Evolutionary conservation across 768 basidiomycete species (phyloP), one percentile per base, ranked within the genome.

Genomic region (Russula vinacea): DNA sequence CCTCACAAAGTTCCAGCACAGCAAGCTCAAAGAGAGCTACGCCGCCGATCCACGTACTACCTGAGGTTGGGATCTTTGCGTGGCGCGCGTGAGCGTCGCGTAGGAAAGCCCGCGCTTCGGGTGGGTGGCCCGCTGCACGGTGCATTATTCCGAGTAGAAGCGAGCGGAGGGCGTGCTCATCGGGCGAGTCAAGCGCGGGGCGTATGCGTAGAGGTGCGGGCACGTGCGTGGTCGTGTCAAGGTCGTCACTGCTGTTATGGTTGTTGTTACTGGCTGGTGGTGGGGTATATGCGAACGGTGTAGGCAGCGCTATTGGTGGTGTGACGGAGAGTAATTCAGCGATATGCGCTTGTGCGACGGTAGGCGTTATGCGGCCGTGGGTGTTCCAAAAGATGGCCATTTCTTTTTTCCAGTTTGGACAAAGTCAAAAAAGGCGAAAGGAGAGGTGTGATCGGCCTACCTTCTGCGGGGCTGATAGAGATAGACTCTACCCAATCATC

Each of bases 351-450:
- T 80, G 71, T 0, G 88, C 87, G 14, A 84, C 78, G 2, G 73
- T 73, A 19, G 77, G 74, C 8, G 79, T 76, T 50, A 89, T 80
- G 5, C 88, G 83, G n/a, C 81, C 72, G 70, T 90, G 86, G 0
- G 80, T 86, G 70, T 92, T 92, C 90, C 90, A 92, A 74, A 92
- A 90, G 56, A 91, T 80, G 2, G 76, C 86, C 33, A 92, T 78
- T 71, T 92, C 90, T 87, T 32, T n/a, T n/a, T 37, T 24, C 39
- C 3, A n/a, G 44, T 47, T 47, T 10, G 10, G 22, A 17, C n/a
- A 47, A 47, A 45, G 11, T 22, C n/a, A 22, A n/a, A 24, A n/a
- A 26, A 33, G 14, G 32, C 2, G 39, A 37, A 55, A 55, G 32
- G 39, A 19, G 6, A 32, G 33, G 14, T 19, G 17, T n/a, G 44